Percentiles rank a stretch among this genome's conserved stretches.
Evolutionary conservation across 1,139 yeast species (phyloP).

Genomic region (Geotrichum australiense): DNA sequence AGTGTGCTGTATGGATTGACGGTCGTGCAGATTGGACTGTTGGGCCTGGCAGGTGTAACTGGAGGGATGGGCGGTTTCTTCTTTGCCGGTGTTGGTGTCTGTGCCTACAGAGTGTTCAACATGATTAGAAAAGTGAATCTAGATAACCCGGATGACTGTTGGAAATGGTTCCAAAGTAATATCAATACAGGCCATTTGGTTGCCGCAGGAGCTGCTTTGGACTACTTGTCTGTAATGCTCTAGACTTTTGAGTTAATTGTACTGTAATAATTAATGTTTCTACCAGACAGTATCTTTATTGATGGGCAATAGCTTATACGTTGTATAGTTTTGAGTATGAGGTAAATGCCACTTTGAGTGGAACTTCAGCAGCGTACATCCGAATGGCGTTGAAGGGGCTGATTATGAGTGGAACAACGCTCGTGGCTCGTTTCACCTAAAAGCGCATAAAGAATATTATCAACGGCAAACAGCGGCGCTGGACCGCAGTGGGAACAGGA

Average conservation of each 20-base stretch:
- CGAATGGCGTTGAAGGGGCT: too few species aligned
- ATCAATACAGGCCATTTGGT: constrained; percentile 74
- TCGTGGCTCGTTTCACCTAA: too few species aligned
- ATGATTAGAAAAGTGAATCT: constrained; percentile 70
- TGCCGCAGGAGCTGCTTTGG: constrained; percentile 69
- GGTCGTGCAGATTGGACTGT: constrained; percentile 57
- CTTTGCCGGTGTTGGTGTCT: constrained; percentile 53
- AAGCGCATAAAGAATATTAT: too few species aligned
- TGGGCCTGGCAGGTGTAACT: constrained; percentile 66
- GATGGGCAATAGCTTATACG: background rate
- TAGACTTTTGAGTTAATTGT: constrained; percentile 42
- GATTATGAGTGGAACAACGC: too few species aligned
- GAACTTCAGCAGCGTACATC: too few species aligned
- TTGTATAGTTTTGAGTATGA: background rate
- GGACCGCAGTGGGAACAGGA: too few species aligned
- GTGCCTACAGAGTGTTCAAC: constrained; percentile 57
- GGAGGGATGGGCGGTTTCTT: constrained; percentile 87
- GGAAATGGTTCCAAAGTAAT: constrained; percentile 72
- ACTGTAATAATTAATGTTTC: too few species aligned
- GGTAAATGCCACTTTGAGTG: too few species aligned
- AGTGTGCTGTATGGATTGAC: constrained; percentile 58
- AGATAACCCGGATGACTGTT: constrained; percentile 73
- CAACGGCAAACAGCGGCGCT: too few species aligned
- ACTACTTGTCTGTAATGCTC: constrained; percentile 55
- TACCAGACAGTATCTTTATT: constrained; percentile 4